phyloP scores from a whole-genome alignment of 345 rosid genomes.

The Balakata baccata region DNA sequence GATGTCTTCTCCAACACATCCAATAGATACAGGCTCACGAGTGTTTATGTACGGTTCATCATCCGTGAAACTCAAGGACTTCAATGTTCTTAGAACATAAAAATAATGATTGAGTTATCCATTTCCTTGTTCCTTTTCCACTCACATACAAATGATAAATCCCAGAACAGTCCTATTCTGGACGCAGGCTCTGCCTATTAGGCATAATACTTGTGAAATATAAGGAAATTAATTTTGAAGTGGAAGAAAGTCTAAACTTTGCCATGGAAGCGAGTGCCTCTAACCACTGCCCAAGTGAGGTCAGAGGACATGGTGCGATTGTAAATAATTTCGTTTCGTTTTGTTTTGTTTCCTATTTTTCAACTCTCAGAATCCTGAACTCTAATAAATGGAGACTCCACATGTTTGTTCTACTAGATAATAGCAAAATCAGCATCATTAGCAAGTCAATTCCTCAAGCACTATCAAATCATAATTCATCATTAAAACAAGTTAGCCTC shows the following conservation, averaged over 20 bases:
- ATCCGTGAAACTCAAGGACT: neutral
- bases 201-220: no score
- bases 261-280: no score
- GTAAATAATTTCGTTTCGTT: neutral
- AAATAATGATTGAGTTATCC: neutral
- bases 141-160: neutral
- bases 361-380: neutral
- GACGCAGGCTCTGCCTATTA: neutral
- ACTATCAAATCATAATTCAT: neutral
- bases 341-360: no score
- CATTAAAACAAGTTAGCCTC: no score
- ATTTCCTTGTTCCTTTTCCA: no score
- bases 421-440: no score
- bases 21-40: neutral
- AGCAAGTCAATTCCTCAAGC: neutral
- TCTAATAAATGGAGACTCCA: neutral
- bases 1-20: neutral
- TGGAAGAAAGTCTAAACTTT: neutral
- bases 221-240: no score
- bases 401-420: neutral
- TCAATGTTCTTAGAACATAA: neutral
- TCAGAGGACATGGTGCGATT: neutral
- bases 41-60: neutral
- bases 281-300: no score
- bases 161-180: neutral